Conservation (phyloP, 1,139 yeast species). For the Wickerhamomyces sp. region DNA sequence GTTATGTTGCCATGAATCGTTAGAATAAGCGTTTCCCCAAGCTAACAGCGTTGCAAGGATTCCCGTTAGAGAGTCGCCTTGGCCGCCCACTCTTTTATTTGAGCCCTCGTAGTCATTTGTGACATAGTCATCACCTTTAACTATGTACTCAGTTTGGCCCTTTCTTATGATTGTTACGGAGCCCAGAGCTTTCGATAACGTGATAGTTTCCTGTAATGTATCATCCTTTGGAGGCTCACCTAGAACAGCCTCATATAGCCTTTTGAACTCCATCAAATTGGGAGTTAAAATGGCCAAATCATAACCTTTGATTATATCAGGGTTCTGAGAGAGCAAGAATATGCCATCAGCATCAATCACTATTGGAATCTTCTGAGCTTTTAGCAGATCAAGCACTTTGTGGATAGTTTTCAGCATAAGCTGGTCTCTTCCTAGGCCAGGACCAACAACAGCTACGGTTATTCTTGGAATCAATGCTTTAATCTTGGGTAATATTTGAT, state of each 20-base stretch:
- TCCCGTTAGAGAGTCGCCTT: conserved; percentile 80
- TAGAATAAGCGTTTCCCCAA: conserved; percentile 59
- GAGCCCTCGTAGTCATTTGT: conserved; percentile 54
- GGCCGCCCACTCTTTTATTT: conserved; percentile 76
- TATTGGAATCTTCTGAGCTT: conserved; percentile 50
- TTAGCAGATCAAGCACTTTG: conserved; percentile 53
- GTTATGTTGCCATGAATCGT: conserved; percentile 48
- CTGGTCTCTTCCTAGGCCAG: conserved; percentile 86
- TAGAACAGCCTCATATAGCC: conserved; percentile 51
- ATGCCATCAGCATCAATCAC: conserved; percentile 90
- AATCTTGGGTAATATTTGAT: conserved; percentile 52
- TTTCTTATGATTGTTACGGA: conserved; percentile 69
- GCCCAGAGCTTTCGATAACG: conserved; percentile 53
- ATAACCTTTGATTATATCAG: conserved; percentile 48
- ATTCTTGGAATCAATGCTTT: conserved; percentile 53
- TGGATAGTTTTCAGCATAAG: conserved; percentile 60
- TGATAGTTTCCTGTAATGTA: conserved; percentile 10
- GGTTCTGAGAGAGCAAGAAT: conserved; percentile 53
- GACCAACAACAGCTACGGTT: conserved; percentile 85
- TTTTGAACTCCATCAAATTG: conserved; percentile 76
- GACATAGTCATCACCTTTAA: conserved; percentile 32
- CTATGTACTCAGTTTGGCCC: conserved; percentile 61
- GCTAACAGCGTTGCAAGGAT: conserved; percentile 63
- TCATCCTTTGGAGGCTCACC: conserved; percentile 23
- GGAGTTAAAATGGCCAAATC: conserved; percentile 75